Base-by-base conservation (phyloP, 148 eudicot species). In the Vaccinium vitisidaea region DNA sequence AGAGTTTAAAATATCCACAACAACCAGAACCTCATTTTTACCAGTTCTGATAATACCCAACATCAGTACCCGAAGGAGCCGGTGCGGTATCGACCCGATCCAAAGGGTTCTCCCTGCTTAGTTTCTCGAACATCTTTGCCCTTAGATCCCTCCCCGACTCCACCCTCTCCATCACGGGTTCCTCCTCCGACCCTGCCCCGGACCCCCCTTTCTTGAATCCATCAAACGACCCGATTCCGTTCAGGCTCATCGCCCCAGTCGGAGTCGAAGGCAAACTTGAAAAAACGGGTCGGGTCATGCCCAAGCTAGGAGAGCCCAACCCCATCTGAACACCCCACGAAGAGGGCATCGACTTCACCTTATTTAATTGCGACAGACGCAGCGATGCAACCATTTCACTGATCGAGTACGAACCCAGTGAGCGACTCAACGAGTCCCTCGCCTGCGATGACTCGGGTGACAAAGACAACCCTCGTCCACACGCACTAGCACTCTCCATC, bases 241-340 rank as follows among this genome's bases (percentile, higher is more conserved):
- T 3, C 14, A 80, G 80, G n/a, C 30, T 39, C 30, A 14, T 16
- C 32, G 77, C 30, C 39, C 80, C 63, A 52, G 61, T 77, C 23
- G 86, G 86, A 10, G 82, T 84, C 43, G 53, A 63, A 1, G 86
- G 82, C 52, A 84, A 27, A 43, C 86, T 84, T 1, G 48, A 61
- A 36, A 77, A 84, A 3, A 16, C 82, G n/a, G 86, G 82, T 65
- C 82, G 76, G 77, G 48, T 1, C 9, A 23, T 18, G 6, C 25
- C 14, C 11, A 61, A 19, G 9, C 67, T 55, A 14, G 82, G 67
- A 7, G 82, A 79, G 2, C 82, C 32, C 12, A n/a, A 53, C 2
- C 49, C 81, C 50, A 23, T 48, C 13, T 79, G 69, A 13, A 56
- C 67, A 0, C 65, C 77, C 86, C 82, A 84, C 0, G 86, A 63